Evolutionary conservation across 2,329 filamentous ascomycete species (phyloP).

Genomic region (Penicillium sp.): DNA sequence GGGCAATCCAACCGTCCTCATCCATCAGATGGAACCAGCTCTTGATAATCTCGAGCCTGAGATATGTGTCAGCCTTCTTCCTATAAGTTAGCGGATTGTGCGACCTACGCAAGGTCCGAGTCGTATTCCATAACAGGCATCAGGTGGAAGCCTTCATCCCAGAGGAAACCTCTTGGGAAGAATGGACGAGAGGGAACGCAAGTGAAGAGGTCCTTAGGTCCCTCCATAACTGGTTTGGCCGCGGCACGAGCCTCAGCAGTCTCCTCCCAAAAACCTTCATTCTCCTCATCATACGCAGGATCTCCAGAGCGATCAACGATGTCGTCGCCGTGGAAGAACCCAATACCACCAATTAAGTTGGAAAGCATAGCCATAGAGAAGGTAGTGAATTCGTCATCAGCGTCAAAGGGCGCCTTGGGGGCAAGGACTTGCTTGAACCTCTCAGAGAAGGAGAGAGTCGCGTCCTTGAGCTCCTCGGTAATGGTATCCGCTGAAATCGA

Average conservation of each 20-base stretch:
- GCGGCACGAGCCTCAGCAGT: constrained; percentile 75
- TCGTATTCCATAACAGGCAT: constrained; percentile 93
- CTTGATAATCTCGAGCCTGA: constrained; percentile 74
- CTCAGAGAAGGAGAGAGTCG: constrained; percentile 69
- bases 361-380: constrained; percentile 93
- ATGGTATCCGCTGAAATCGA: constrained; percentile 58
- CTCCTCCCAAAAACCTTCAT: constrained; percentile 94
- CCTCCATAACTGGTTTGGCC: constrained; percentile 69
- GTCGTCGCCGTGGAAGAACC: constrained; percentile 89
- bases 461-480: constrained; percentile 66
- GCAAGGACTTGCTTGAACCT: constrained; percentile 73
- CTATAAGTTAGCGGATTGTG: neutral
- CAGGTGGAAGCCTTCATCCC: constrained; percentile 97
- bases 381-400: constrained; percentile 65
- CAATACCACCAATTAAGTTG: constrained; percentile 89
- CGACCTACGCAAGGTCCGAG: constrained; percentile 69
- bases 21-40: constrained; percentile 98
- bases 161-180: constrained; percentile 94
- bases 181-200: constrained; percentile 91
- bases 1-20: constrained; percentile 94
- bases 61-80: constrained; percentile 13
- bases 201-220: constrained; percentile 86
- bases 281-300: constrained; percentile 91
- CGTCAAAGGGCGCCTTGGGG: constrained; percentile 73
- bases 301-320: constrained; percentile 89